Conservation (phyloP, 805 yeast species). For the Clavispora santaluciae region DNA sequence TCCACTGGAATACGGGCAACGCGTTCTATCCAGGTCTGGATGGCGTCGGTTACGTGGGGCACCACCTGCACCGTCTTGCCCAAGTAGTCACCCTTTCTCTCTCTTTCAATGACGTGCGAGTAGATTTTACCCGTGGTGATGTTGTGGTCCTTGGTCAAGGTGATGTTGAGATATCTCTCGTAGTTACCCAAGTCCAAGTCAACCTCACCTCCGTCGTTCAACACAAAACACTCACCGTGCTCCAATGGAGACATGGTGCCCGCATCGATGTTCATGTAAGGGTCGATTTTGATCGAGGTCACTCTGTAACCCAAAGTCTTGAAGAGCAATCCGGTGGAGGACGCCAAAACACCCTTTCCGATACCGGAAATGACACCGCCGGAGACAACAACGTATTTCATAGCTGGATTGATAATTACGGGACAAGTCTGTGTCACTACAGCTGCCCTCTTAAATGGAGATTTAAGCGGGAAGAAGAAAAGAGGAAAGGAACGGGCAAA, state of each 20-base stretch:
- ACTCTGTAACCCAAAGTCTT: conserved; percentile 93
- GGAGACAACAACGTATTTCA: conserved; percentile 99
- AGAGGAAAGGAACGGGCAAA: conserved; percentile 4
- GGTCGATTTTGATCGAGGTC: conserved; percentile 97
- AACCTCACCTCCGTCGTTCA: conserved; percentile 98
- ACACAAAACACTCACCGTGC: conserved; percentile 97
- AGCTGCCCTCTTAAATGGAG: conserved; percentile 39
- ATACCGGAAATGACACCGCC: conserved; percentile 99
- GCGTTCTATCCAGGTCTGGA: conserved; percentile 97
- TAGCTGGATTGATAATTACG: conserved; percentile 20
- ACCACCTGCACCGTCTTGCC: conserved; percentile 99
- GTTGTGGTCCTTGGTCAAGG: conserved; percentile 90
- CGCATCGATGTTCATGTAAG: conserved; percentile 98
- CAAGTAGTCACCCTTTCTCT: conserved; percentile 93
- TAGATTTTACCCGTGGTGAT: conserved; percentile 98
- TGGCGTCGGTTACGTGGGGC: conserved; percentile 95
- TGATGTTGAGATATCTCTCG: conserved; percentile 92
- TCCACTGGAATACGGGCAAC: conserved; percentile 93
- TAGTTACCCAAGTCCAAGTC: conserved; percentile 97
- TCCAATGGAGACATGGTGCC: conserved; percentile 99
- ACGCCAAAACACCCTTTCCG: conserved; percentile 97
- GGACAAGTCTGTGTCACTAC: conserved; percentile 8
- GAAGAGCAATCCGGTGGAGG: conserved; percentile 91
- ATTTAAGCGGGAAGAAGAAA: conserved; percentile 44
- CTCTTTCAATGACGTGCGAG: conserved; percentile 87